Evolutionary conservation across 192 early-diverging fungal species (phyloP).

Genomic region (Gonapodya prolifera): DNA sequence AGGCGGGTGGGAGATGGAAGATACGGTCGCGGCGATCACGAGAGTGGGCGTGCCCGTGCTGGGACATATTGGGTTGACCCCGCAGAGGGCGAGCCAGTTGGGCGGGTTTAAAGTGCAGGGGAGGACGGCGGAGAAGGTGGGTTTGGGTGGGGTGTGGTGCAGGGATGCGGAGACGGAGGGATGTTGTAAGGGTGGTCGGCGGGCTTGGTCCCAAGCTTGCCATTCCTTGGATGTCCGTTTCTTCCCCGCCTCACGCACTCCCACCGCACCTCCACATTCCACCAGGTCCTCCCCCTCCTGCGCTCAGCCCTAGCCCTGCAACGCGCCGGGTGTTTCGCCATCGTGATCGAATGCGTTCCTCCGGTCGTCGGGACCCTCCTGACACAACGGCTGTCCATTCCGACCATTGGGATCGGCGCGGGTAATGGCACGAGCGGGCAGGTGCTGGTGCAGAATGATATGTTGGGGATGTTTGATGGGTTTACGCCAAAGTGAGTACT

Average conservation of each 20-base stretch:
- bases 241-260: too few relatives aligned
- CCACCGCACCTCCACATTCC: neutral
- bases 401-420: constrained; percentile 97
- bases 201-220: too few relatives aligned
- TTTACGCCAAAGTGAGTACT: constrained; percentile 69
- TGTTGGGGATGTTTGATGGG: constrained; percentile 82
- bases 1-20: constrained; percentile 74
- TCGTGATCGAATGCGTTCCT: constrained; percentile 90
- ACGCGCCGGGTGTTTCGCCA: constrained; percentile 75
- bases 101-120: constrained; percentile 81
- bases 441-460: constrained; percentile 84
- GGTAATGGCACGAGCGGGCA: constrained; percentile 80
- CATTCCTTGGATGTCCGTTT: too few relatives aligned
- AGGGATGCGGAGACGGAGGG: too few relatives aligned
- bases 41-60: constrained; percentile 85
- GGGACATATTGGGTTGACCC: constrained; percentile 91
- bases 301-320: constrained; percentile 74
- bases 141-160: constrained; percentile 1
- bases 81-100: constrained; percentile 65
- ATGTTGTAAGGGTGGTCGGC: too few relatives aligned
- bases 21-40: constrained; percentile 65
- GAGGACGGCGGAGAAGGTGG: constrained; percentile 56
- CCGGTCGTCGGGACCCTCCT: constrained; percentile 75
- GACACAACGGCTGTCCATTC: constrained; percentile 61
- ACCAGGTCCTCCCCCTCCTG: neutral